A percentile compares a stretch with the other conserved stretches of the same genome.
Conservation (phyloP, 140 eudicot genomes). For the Ambrosia hybrid region DNA sequence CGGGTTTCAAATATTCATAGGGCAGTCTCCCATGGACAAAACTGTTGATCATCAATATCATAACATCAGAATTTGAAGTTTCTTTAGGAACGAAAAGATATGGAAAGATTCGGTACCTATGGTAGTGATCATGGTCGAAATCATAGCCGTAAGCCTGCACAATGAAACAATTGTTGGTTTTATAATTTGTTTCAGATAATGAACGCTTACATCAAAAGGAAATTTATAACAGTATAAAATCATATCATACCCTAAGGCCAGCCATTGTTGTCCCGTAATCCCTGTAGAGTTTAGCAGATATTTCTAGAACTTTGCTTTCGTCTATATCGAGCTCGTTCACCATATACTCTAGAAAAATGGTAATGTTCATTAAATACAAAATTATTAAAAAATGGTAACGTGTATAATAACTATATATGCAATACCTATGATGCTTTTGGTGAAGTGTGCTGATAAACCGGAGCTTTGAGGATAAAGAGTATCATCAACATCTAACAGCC, state of each 20-base stretch:
- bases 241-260: conserved; percentile 68
- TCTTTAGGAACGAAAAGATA: neutral
- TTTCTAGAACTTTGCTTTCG: conserved; percentile 54
- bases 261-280: conserved; percentile 97
- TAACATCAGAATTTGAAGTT: conserved; percentile 4
- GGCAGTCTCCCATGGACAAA: conserved; percentile 94
- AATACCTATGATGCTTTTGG: conserved; percentile 79
- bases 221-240: neutral
- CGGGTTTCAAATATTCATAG: conserved; percentile 77
- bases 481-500: conserved; percentile 82
- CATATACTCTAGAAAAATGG: conserved; percentile 66
- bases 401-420: neutral
- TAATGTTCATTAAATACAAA: neutral
- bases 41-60: conserved; percentile 38
- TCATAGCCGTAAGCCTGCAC: conserved; percentile 78
- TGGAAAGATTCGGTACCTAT: conserved; percentile 46
- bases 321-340: conserved; percentile 63
- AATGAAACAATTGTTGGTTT: neutral
- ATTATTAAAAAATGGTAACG: neutral
- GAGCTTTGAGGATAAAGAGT: conserved; percentile 84
- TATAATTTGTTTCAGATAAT: neutral
- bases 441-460: conserved; percentile 64
- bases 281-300: conserved; percentile 66
- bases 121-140: conserved; percentile 84
- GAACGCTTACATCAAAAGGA: too few relatives aligned